These are phyloP conservation scores for Trichophyton schoenleinii DNA, from an alignment of 2,329 filamentous ascomycete species.

Conservation along the genomic window DNA sequence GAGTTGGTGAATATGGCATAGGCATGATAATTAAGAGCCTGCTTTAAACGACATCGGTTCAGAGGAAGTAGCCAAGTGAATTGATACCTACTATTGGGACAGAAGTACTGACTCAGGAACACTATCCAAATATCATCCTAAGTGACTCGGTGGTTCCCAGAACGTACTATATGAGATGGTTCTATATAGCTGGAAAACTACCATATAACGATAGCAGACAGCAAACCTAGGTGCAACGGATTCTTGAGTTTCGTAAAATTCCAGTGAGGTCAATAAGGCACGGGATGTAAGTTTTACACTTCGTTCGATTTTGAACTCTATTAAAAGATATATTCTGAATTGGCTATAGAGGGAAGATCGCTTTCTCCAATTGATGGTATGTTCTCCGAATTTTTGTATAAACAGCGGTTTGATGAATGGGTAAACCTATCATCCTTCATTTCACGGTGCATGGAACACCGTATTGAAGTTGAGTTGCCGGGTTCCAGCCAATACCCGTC, in stretches of 20 bases:
- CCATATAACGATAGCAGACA: background rate
- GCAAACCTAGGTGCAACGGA: background rate
- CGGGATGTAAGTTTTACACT: too few species aligned
- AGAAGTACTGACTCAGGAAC: background rate
- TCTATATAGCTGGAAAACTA: too few species aligned
- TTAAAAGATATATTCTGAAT: background rate
- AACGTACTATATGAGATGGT: too few species aligned
- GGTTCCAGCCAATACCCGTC: background rate
- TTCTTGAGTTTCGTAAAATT: background rate
- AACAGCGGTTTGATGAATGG: background rate
- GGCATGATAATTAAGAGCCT: background rate
- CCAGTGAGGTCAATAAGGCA: too few species aligned
- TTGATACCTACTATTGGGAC: background rate
- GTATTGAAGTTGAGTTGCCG: background rate
- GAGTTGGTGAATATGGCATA: slow-evolving; percentile 4
- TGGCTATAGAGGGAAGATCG: background rate
- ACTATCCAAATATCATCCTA: background rate
- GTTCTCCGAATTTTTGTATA: background rate
- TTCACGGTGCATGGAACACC: background rate
- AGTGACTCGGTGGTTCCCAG: background rate
- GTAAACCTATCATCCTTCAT: background rate
- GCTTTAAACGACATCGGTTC: background rate
- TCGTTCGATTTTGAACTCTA: too few species aligned
- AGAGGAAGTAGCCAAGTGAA: background rate
- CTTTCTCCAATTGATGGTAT: background rate